Conservation (phyloP, 768 basidiomycete genomes). For the Lentinula lateritia region DNA sequence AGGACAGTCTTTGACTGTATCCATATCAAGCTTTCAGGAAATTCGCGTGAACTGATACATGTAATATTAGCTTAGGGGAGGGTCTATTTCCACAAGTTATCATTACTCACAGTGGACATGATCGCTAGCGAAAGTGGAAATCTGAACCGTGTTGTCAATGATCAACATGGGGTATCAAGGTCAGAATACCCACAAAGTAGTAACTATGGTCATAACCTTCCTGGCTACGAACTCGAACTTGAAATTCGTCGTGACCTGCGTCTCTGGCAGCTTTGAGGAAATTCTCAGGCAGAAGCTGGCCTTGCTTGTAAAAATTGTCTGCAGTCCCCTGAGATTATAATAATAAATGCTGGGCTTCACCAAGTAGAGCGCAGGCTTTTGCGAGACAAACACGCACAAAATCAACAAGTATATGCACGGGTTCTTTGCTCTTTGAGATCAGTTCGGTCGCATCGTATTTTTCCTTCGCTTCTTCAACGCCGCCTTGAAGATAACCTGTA, state of each 20-base stretch:
- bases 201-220: constrained; percentile 88
- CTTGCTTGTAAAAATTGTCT: constrained; percentile 80
- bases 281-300: constrained; percentile 87
- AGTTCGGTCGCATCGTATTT: constrained; percentile 85
- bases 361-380: neutral
- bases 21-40: constrained; percentile 62
- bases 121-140: constrained; percentile 85
- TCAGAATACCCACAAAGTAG: constrained; percentile 54
- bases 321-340: constrained; percentile 53
- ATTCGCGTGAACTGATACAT: constrained; percentile 72
- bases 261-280: constrained; percentile 76
- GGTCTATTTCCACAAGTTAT: constrained; percentile 9
- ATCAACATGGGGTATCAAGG: neutral
- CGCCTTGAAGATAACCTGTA: constrained; percentile 73
- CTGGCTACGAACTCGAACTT: constrained; percentile 75
- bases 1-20: too few relatives aligned
- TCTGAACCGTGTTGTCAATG: constrained; percentile 34
- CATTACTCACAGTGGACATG: constrained; percentile 76
- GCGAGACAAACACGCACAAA: constrained; percentile 45
- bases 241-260: constrained; percentile 64
- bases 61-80: constrained; percentile 5
- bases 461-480: constrained; percentile 66
- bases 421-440: constrained; percentile 53
- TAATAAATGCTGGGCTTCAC: neutral
- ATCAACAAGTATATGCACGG: constrained; percentile 80